These are phyloP conservation scores for Ceratobasidium sp. DNA, from an alignment of 1,284 basidiomycete species.

Conservation along the genomic window DNA sequence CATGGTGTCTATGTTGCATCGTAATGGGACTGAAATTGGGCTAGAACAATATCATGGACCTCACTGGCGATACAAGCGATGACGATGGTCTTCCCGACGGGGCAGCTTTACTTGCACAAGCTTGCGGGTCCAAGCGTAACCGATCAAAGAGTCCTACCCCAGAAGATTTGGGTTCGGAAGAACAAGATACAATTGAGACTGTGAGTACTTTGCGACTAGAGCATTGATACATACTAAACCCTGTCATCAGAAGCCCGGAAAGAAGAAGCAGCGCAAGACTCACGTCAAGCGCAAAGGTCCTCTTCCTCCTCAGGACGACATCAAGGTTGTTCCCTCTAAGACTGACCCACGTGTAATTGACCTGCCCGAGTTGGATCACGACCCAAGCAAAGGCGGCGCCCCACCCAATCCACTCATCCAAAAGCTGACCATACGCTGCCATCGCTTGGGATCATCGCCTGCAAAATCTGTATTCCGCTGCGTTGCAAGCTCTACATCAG, in stretches of 20 bases:
- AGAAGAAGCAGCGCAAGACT: background rate
- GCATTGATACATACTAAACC: background rate
- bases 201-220: background rate
- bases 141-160: background rate
- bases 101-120: background rate
- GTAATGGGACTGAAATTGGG: background rate
- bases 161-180: background rate
- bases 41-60: background rate
- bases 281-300: conserved; percentile 10
- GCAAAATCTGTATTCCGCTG: background rate
- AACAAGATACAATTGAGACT: background rate
- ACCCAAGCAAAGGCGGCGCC: conserved; percentile 1
- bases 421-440: background rate
- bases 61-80: conserved; percentile 3
- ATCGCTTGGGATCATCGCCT: background rate
- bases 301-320: conserved; percentile 13
- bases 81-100: background rate
- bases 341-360: background rate
- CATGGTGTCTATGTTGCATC: background rate
- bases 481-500: background rate
- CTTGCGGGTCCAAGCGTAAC: background rate
- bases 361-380: background rate
- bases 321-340: background rate
- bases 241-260: background rate
- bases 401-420: background rate